Evolutionary conservation across 2,329 filamentous ascomycete species (phyloP).

Genomic region (Neopestalotiopsis sp.): DNA sequence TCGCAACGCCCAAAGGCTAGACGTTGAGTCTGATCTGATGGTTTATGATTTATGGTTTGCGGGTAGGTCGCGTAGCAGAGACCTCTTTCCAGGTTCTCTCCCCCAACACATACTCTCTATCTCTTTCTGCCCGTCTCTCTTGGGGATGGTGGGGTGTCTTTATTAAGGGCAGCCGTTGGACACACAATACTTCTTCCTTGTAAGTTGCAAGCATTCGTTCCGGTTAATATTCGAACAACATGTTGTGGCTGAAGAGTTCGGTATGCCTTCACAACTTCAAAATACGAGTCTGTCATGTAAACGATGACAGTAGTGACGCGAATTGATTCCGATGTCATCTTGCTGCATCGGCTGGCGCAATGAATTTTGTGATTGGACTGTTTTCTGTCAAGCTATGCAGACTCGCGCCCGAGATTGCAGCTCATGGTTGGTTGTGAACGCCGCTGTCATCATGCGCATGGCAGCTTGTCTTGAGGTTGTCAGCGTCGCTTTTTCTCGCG

Average conservation of each 20-base stretch:
- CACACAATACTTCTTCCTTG: too few relatives aligned
- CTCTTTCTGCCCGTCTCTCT: neutral
- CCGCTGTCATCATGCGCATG: neutral
- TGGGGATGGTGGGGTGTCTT: neutral
- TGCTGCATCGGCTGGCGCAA: neutral
- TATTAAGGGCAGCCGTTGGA: neutral
- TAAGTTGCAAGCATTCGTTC: too few relatives aligned
- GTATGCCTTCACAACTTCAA: neutral
- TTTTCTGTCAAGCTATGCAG: neutral
- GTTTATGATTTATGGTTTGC: neutral
- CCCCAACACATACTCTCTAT: neutral
- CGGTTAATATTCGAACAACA: neutral
- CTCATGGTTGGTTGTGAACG: neutral
- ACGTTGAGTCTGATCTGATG: neutral
- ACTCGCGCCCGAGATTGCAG: neutral
- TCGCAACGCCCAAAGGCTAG: neutral
- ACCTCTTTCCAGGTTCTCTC: neutral
- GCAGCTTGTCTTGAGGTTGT: neutral
- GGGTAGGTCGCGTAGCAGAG: neutral
- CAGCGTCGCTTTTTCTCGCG: neutral
- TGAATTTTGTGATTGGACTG: neutral
- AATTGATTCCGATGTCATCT: neutral
- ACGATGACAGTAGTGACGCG: neutral
- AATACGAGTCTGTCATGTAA: neutral
- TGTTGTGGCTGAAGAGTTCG: neutral